Conservation (phyloP, 176 grass and related monocot species). For the Otatea glauca region DNA sequence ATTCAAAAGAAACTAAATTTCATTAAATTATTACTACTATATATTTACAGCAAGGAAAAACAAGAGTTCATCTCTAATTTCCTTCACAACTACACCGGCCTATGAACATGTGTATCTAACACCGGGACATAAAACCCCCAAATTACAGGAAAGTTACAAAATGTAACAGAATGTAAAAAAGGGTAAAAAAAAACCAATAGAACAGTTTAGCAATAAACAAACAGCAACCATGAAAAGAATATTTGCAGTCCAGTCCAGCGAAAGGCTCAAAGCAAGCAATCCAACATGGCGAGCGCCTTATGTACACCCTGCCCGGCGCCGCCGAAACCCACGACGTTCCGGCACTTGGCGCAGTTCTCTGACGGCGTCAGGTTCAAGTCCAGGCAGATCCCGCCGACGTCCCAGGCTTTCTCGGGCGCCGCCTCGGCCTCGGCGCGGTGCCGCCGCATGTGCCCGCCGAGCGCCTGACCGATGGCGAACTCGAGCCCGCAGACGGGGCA, state of each 20-base stretch:
- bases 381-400: constrained; percentile 54
- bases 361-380: constrained; percentile 85
- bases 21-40: background rate
- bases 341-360: constrained; percentile 71
- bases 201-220: constrained; percentile 30
- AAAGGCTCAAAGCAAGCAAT: constrained; percentile 59
- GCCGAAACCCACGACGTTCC: constrained; percentile 35
- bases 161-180: background rate
- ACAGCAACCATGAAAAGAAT: constrained; percentile 21
- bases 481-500: constrained; percentile 83
- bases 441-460: constrained; percentile 90
- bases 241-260: constrained; percentile 9
- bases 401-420: constrained; percentile 24
- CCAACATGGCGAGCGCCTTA: constrained; percentile 68
- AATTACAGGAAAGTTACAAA: background rate
- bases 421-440: constrained; percentile 52
- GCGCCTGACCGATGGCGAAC: constrained; percentile 84
- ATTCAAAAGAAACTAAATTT: background rate
- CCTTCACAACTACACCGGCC: constrained; percentile 12
- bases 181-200: constrained; percentile 23
- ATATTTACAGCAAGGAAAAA: constrained; percentile 45
- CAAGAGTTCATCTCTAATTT: constrained; percentile 18
- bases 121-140: background rate
- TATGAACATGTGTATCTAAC: constrained; percentile 21
- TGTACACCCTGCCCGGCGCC: constrained; percentile 46